phyloP scores from a whole-genome alignment of 208 protist genomes.

The Lotmaria passim region DNA sequence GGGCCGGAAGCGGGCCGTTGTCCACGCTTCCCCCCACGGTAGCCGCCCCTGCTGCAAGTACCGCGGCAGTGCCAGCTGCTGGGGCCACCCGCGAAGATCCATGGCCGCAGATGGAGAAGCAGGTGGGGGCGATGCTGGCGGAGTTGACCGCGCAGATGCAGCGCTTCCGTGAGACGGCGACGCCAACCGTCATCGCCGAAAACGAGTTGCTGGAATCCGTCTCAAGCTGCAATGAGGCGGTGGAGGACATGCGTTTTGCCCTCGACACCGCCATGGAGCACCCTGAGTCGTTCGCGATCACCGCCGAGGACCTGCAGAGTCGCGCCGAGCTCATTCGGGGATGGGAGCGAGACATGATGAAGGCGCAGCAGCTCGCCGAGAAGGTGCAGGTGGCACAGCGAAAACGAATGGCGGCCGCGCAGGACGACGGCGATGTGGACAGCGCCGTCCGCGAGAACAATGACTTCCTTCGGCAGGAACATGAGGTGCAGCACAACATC shows the following conservation, averaged over 20 bases:
- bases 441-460: constrained; percentile 52
- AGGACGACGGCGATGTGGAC: constrained; percentile 24
- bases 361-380: constrained; percentile 60
- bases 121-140: constrained; percentile 72
- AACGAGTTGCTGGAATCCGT: constrained; percentile 78
- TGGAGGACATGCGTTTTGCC: constrained; percentile 83
- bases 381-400: constrained; percentile 55
- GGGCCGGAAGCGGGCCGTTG: constrained; percentile 2
- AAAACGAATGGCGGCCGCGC: constrained; percentile 36
- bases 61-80: constrained; percentile 2
- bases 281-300: constrained; percentile 78
- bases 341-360: constrained; percentile 80
- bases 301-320: constrained; percentile 69
- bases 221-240: constrained; percentile 56
- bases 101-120: constrained; percentile 83
- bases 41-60: not conserved
- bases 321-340: constrained; percentile 64
- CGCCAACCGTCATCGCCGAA: constrained; percentile 68
- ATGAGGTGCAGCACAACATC: constrained; percentile 59
- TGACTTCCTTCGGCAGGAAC: constrained; percentile 73
- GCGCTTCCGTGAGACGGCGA: constrained; percentile 47
- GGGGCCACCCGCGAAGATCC: constrained; percentile 62
- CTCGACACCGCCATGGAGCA: constrained; percentile 81
- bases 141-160: constrained; percentile 68
- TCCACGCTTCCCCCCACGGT: constrained; percentile 1